Evolutionary conservation across 257 asterid genomes (phyloP).

Genomic region (Jaltomata sinuosa): DNA sequence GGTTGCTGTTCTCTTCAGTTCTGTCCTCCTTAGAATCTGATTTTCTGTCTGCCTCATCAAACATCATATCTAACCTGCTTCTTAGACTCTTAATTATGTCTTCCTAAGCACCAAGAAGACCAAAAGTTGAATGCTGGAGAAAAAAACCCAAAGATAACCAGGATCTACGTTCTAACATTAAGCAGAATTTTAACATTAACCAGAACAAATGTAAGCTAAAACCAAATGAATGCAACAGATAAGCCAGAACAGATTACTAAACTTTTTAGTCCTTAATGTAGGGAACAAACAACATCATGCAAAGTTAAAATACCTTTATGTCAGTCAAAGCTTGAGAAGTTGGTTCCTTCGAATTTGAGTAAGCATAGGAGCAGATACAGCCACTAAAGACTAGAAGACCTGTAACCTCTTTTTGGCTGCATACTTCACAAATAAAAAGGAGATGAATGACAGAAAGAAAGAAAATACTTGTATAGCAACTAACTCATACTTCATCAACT

Average conservation of each 20-base stretch:
- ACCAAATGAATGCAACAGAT: background rate
- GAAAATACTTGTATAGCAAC: background rate
- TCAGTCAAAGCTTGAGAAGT: conserved; percentile 74
- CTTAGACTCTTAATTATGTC: conserved; percentile 77
- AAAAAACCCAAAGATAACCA: background rate
- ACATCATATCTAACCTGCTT: conserved; percentile 75
- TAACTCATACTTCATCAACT: background rate
- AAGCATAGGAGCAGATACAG: conserved; percentile 61
- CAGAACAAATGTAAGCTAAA: background rate
- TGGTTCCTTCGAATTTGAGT: conserved; percentile 67
- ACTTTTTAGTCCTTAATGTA: background rate
- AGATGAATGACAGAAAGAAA: background rate
- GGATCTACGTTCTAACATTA: background rate
- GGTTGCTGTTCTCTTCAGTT: conserved; percentile 26
- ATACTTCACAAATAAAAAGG: conserved; percentile 38
- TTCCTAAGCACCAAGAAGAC: conserved; percentile 41
- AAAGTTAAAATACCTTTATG: conserved; percentile 53
- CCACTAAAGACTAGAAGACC: conserved; percentile 71
- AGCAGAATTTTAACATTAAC: background rate
- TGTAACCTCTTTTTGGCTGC: conserved; percentile 50
- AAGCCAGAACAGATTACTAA: background rate
- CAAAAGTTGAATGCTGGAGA: background rate
- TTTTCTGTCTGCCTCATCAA: conserved; percentile 72
- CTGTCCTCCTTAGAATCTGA: conserved; percentile 25
- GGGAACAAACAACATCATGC: background rate